These are phyloP conservation scores for Schrenkiella parvula DNA, from an alignment of 345 rosid species.

Conservation along the genomic window DNA sequence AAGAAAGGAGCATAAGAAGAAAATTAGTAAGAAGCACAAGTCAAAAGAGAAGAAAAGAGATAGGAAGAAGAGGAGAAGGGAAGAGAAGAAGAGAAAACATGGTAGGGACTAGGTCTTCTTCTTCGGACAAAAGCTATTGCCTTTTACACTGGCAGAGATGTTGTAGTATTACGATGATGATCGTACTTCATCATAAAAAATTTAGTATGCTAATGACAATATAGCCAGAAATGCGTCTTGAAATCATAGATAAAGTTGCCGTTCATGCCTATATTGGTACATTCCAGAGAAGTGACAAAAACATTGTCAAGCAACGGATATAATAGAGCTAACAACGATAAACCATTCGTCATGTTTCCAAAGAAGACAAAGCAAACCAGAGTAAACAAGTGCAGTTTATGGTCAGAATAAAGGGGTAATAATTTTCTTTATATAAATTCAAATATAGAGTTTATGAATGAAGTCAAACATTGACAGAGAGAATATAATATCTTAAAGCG, in stretches of 20 bases:
- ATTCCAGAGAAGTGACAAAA: background rate
- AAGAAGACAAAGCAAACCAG: too few species aligned
- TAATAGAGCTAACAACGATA: too few species aligned
- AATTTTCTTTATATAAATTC: too few species aligned
- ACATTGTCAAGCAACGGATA: too few species aligned
- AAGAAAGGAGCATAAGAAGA: constrained; percentile 40
- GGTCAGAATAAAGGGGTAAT: too few species aligned
- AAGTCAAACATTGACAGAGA: too few species aligned
- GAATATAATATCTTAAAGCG: too few species aligned
- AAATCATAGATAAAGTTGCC: background rate
- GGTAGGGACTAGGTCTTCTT: constrained; percentile 1
- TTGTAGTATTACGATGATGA: background rate
- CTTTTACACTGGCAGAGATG: background rate
- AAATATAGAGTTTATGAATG: too few species aligned
- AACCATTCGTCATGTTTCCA: too few species aligned
- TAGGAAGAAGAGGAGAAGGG: constrained; percentile 17
- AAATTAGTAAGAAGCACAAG: constrained; percentile 47
- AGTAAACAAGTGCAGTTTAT: too few species aligned
- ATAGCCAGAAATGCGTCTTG: background rate
- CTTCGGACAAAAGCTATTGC: background rate
- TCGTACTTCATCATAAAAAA: background rate
- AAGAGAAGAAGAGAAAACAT: constrained; percentile 8
- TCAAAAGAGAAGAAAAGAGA: constrained; percentile 39
- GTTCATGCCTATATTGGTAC: constrained; percentile 1
- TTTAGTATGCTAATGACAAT: background rate